These are phyloP conservation scores for Irpex sp. DNA, from an alignment of 1,284 basidiomycete genomes.

Conservation along the genomic window DNA sequence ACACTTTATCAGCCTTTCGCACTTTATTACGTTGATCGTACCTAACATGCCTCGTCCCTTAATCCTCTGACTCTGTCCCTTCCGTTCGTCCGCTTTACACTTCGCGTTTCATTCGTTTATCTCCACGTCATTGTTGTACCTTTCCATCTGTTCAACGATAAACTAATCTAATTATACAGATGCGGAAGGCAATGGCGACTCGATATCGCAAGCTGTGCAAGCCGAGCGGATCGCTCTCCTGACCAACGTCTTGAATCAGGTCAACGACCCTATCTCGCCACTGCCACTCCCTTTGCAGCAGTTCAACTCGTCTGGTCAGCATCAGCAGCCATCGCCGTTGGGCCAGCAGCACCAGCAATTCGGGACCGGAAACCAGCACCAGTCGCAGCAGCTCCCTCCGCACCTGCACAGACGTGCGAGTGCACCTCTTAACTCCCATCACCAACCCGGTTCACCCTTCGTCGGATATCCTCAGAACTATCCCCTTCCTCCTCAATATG, in stretches of 20 bases:
- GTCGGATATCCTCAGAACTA: neutral
- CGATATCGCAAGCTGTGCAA: conserved; percentile 73
- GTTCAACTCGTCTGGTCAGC: conserved; percentile 11
- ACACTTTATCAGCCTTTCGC: neutral
- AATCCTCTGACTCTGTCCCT: neutral
- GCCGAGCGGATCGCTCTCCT: conserved; percentile 75
- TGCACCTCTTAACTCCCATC: neutral
- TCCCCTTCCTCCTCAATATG: neutral
- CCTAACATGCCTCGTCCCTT: neutral
- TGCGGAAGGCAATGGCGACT: conserved; percentile 79
- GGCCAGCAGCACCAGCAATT: too few relatives aligned
- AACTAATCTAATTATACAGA: conserved; percentile 35
- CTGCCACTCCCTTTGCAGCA: conserved; percentile 8
- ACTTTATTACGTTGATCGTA: neutral
- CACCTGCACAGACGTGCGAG: neutral
- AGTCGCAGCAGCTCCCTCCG: too few relatives aligned
- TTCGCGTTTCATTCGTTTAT: neutral
- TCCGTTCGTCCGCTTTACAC: neutral
- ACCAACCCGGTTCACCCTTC: neutral
- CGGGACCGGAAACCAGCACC: too few relatives aligned
- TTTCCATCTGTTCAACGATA: too few relatives aligned
- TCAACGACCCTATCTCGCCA: conserved; percentile 27
- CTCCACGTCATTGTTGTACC: neutral
- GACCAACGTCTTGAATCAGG: conserved; percentile 57
- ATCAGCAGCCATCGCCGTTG: neutral